These are phyloP conservation scores for Mollisia scopiformis DNA, from an alignment of 2,329 filamentous ascomycete species.

Conservation along the genomic window DNA sequence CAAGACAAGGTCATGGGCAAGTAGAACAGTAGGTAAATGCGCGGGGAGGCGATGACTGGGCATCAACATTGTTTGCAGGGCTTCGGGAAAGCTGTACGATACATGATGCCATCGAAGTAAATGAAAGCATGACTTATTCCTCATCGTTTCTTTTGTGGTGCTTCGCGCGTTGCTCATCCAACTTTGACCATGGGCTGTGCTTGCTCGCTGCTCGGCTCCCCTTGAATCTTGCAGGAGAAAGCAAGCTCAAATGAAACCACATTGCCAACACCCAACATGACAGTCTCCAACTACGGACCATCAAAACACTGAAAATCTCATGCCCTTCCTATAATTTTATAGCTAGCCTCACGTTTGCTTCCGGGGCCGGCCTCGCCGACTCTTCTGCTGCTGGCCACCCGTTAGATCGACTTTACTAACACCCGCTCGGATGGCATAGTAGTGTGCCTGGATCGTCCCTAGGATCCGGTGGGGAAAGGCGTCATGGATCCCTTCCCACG, in stretches of 20 bases:
- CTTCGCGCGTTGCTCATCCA: background rate
- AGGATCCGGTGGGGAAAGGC: slow-evolving; percentile 8
- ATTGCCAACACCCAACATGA: too few relatives aligned
- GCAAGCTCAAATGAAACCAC: too few relatives aligned
- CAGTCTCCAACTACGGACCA: too few relatives aligned
- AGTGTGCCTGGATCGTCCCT: slow-evolving; percentile 11
- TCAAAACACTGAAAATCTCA: too few relatives aligned
- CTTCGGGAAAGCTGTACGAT: slow-evolving; percentile 5
- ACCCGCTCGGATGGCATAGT: slow-evolving; percentile 4
- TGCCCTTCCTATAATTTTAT: background rate
- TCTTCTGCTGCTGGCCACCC: slow-evolving; percentile 1
- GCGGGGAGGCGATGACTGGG: too few relatives aligned
- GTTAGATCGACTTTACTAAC: background rate
- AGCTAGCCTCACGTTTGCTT: background rate
- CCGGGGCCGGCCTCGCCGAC: background rate
- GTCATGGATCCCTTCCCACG: slow-evolving; percentile 11
- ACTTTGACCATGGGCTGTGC: too few relatives aligned
- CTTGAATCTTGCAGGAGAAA: too few relatives aligned
- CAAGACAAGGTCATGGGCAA: too few relatives aligned
- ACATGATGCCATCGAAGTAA: slow-evolving; percentile 5
- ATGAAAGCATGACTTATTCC: background rate
- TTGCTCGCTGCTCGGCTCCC: too few relatives aligned
- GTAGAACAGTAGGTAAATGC: too few relatives aligned
- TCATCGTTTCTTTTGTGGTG: slow-evolving; percentile 2
- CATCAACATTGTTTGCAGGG: background rate